A percentile compares a stretch with the other conserved stretches of the same genome.
phyloP scores from a whole-genome alignment of 2,329 filamentous ascomycete genomes.

The Myriangium duriaei region DNA sequence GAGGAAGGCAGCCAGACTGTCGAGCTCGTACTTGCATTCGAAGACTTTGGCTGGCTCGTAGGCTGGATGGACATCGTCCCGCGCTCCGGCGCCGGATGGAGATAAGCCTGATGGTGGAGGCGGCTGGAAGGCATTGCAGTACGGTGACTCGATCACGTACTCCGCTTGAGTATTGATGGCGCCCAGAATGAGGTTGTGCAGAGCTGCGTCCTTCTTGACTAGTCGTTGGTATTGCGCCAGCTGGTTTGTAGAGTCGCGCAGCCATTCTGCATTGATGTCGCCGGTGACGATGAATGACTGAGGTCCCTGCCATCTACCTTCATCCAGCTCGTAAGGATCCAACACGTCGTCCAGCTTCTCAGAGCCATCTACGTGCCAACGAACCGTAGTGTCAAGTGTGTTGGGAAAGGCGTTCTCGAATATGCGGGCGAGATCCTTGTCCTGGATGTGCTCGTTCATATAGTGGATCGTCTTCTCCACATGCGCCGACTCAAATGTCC shows the following conservation, averaged over 20 bases:
- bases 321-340: constrained; percentile 28
- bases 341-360: constrained; percentile 30
- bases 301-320: constrained; percentile 63
- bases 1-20: constrained; percentile 87
- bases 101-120: constrained; percentile 68
- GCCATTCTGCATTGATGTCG: constrained; percentile 87
- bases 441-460: constrained; percentile 64
- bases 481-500: constrained; percentile 74
- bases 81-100: constrained; percentile 64
- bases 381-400: constrained; percentile 77
- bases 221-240: constrained; percentile 78
- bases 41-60: constrained; percentile 82
- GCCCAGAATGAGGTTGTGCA: constrained; percentile 72
- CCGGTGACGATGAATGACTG: constrained; percentile 92
- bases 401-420: constrained; percentile 96
- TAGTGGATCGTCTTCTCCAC: constrained; percentile 83
- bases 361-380: constrained; percentile 65
- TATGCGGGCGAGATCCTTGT: constrained; percentile 77
- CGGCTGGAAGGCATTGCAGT: constrained; percentile 97
- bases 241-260: constrained; percentile 88
- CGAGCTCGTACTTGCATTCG: constrained; percentile 98
- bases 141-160: constrained; percentile 86
- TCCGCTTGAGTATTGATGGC: constrained; percentile 95
- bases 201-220: constrained; percentile 64
- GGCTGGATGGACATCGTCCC: constrained; percentile 70